Conservation (phyloP, 768 basidiomycete genomes). For the Lentinula sp. region DNA sequence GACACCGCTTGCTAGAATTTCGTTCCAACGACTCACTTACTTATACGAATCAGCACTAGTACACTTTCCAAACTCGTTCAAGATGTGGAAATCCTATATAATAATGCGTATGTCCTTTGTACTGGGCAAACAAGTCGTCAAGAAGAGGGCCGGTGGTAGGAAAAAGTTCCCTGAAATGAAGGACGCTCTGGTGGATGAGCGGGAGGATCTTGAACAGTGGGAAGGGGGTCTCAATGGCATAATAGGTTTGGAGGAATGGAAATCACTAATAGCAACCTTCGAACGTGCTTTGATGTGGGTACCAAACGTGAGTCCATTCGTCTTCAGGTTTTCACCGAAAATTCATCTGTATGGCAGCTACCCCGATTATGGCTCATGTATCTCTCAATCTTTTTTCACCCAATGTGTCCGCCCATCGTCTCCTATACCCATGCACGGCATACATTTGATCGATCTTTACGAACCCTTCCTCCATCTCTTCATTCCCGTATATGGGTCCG, state of each 20-base stretch:
- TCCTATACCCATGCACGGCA: slow-evolving; percentile 87
- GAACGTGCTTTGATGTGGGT: slow-evolving; percentile 95
- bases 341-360: slow-evolving; percentile 43
- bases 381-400: slow-evolving; percentile 84
- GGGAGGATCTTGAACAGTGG: slow-evolving; percentile 79
- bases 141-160: slow-evolving; percentile 78
- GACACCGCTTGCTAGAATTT: slow-evolving; percentile 62
- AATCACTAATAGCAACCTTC: slow-evolving; percentile 75
- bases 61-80: slow-evolving; percentile 87
- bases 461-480: slow-evolving; percentile 88
- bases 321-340: neutral
- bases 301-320: slow-evolving; percentile 58
- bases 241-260: slow-evolving; percentile 98
- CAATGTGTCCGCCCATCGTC: slow-evolving; percentile 76
- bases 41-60: slow-evolving; percentile 91
- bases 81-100: slow-evolving; percentile 94
- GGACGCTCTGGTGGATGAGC: slow-evolving; percentile 83
- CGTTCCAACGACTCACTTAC: slow-evolving; percentile 80
- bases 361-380: slow-evolving; percentile 95
- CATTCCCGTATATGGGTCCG: slow-evolving; percentile 90
- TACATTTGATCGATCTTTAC: slow-evolving; percentile 91
- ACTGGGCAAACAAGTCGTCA: slow-evolving; percentile 64
- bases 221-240: slow-evolving; percentile 79
- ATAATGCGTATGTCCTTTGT: slow-evolving; percentile 80
- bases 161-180: slow-evolving; percentile 92